These are phyloP conservation scores for Pyropia haitanensis DNA, from an alignment of 23 red algal genomes.

Conservation along the genomic window DNA sequence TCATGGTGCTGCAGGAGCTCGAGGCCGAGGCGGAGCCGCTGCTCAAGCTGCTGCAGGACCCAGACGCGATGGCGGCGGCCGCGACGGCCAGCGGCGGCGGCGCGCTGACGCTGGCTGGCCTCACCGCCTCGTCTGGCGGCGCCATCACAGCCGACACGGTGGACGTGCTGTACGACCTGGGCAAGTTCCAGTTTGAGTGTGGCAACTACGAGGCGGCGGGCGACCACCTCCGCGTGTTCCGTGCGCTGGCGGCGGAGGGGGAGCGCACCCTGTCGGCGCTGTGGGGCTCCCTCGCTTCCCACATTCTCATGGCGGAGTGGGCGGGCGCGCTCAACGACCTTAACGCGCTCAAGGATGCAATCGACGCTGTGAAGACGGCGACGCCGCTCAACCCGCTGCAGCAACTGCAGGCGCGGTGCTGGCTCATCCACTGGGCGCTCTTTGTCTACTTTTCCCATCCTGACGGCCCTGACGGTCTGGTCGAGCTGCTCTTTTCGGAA, in stretches of 20 bases:
- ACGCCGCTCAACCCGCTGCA: slow-evolving; percentile 85
- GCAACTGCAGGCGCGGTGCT: slow-evolving; percentile 86
- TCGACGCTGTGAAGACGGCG: slow-evolving; percentile 43
- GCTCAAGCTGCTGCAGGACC: slow-evolving; percentile 53
- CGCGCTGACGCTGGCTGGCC: slow-evolving; percentile 35
- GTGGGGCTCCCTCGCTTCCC: slow-evolving; percentile 85
- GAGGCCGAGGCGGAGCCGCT: slow-evolving; percentile 52
- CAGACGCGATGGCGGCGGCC: slow-evolving; percentile 36
- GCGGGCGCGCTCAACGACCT: slow-evolving; percentile 72
- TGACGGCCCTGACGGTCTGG: slow-evolving; percentile 61
- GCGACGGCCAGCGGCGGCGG: slow-evolving; percentile 5
- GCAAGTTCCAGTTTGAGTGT: slow-evolving; percentile 91
- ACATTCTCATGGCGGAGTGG: slow-evolving; percentile 74
- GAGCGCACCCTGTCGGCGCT: slow-evolving; percentile 72
- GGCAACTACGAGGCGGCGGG: slow-evolving; percentile 82
- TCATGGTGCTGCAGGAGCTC: slow-evolving; percentile 69
- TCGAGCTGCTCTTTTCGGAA: slow-evolving; percentile 82
- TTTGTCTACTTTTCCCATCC: slow-evolving; percentile 96
- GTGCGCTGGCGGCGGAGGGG: slow-evolving; percentile 25
- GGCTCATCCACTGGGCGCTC: slow-evolving; percentile 96
- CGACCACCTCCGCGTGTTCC: slow-evolving; percentile 67
- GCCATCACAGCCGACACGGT: slow-evolving; percentile 59
- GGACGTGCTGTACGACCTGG: slow-evolving; percentile 83
- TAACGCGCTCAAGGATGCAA: slow-evolving; percentile 58
- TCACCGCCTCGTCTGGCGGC: slow-evolving; percentile 19